Base-by-base conservation (phyloP, 2,329 filamentous ascomycete genomes). In the Cercospora nicotianae region DNA sequence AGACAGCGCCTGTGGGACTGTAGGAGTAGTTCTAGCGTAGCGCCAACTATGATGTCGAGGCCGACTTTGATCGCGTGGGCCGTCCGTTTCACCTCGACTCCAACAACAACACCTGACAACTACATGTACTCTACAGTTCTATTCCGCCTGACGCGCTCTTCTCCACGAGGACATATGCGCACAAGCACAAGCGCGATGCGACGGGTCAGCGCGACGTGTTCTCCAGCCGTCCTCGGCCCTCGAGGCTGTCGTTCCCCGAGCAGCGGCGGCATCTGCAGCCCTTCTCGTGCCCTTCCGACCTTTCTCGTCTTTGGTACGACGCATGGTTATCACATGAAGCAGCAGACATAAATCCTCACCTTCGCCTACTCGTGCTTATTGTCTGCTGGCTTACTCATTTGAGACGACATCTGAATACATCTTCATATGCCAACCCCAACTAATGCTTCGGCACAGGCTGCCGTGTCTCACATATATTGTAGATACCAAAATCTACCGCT, bases 31-130 rank as follows among this genome's bases (percentile, higher is more conserved):
- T 33, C 31, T 42, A 42, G 36, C 36, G 26, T 55, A 55, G 48
- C 48, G 48, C 48, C 48, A 55, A 55, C 48, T 28, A 55, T 55
- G 48, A 55, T 53, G 48, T 23, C 20, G 48, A 28, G 20, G 48
- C 26, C 48, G 48, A 53, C 48, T 55, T 55, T 55, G 48, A 55
- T 55, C 48, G 48, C 48, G 48, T 55, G 48, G 48, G 48, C 20
- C 45, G 45, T 23, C 48, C 48, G 48, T 55, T 55, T 55, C 48
- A 55, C 48, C 48, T 55, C 48, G 23, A 26, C 48, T 5, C 10
- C 48, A 30, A n/a, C 48, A 28, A 55, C 23, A 26, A 55, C 48
- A 55, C 48, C 48, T 55, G 48, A 55, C 23, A 26, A 55, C 48
- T 23, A 26, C 12, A 28, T 30, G 23, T 8, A 55, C 42, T 55